Evolutionary conservation across 768 basidiomycete genomes (phyloP).

Genomic region (Asterophora lycoperdoides): DNA sequence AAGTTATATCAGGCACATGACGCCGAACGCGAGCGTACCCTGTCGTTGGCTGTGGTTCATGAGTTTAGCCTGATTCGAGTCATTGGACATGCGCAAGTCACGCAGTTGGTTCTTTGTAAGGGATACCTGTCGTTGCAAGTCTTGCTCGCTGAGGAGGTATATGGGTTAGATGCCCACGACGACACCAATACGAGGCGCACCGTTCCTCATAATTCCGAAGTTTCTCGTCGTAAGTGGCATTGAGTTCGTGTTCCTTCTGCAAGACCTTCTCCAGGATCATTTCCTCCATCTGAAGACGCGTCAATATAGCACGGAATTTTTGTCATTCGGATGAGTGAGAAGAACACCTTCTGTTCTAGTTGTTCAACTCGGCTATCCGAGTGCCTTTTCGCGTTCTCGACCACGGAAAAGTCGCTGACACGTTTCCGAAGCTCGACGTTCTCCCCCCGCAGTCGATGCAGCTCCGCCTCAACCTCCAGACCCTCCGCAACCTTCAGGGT

Average conservation of each 20-base stretch:
- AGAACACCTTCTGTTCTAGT: constrained; percentile 74
- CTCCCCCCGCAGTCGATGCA: constrained; percentile 72
- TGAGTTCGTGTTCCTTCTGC: constrained; percentile 94
- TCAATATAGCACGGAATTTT: constrained; percentile 5
- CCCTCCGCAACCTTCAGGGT: constrained; percentile 87
- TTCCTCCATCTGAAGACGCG: constrained; percentile 78
- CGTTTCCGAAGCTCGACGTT: constrained; percentile 75
- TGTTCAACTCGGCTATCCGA: constrained; percentile 69
- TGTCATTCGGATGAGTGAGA: not conserved
- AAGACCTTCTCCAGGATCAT: constrained; percentile 84
- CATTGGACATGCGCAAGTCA: constrained; percentile 87
- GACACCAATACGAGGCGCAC: constrained; percentile 36
- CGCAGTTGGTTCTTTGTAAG: constrained; percentile 84
- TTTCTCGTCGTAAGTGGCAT: constrained; percentile 95
- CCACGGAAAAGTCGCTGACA: constrained; percentile 53
- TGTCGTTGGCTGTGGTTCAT: constrained; percentile 89
- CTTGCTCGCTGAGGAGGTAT: constrained; percentile 67
- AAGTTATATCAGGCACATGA: not conserved
- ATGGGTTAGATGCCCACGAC: not conserved
- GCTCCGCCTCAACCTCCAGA: constrained; percentile 66
- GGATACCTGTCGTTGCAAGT: constrained; percentile 87
- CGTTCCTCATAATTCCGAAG: constrained; percentile 95
- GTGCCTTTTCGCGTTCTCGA: constrained; percentile 75
- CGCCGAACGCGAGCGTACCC: constrained; percentile 41
- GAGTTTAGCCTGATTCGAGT: constrained; percentile 88